Evolutionary conservation across 2,329 filamentous ascomycete genomes (phyloP), one percentile per base, ranked within the genome.

Genomic region (Phialemoniopsis sp.): DNA sequence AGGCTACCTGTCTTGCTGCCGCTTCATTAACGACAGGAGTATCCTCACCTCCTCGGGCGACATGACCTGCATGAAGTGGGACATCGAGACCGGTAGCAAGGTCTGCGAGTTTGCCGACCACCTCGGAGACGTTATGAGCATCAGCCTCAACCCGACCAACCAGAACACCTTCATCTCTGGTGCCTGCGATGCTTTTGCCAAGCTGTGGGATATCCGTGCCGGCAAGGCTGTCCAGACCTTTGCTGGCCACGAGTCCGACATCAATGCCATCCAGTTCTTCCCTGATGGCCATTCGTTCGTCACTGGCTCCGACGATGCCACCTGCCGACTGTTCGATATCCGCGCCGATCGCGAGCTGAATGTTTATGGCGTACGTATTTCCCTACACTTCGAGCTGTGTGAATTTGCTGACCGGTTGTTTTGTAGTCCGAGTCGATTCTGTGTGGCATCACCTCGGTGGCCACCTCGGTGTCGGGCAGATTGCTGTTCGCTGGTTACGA

Each of bases 21-120:
- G 93, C 49, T 98, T 98, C 67, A 95, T 97, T 73, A 97, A 95
- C 64, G 93, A 98, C 70, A 85, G 93, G 58, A 89, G 89, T 59
- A 97, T 98, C 57, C 81, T 98, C 49, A 98, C 93, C 44, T 97
- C 93, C 1, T 98, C 93, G 3, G 93, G 93, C 48, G 93, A 98
- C 62, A 98, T 98, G 93, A 98, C 93, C 38, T 98, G 93, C 66
- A 96, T 97, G 85, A 87, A 97, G 59, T 98, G 93, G 93, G 93
- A 98, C 71, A 91, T 98, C 49, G 93, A 98, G 69, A 95, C 91
- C 1, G 93, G 93, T 41, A 89, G 90, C 50, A 96, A 96, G 72
- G 87, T 95, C 32, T 95, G 90, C 58, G 93, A 98, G 64, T 98
- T 97, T 53, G 93, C 93, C 58, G 93, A 98, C 67, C 93, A 98